Conservation (phyloP, 225 moss, liverwort and hornwort genomes). For the Ulota crispa region DNA sequence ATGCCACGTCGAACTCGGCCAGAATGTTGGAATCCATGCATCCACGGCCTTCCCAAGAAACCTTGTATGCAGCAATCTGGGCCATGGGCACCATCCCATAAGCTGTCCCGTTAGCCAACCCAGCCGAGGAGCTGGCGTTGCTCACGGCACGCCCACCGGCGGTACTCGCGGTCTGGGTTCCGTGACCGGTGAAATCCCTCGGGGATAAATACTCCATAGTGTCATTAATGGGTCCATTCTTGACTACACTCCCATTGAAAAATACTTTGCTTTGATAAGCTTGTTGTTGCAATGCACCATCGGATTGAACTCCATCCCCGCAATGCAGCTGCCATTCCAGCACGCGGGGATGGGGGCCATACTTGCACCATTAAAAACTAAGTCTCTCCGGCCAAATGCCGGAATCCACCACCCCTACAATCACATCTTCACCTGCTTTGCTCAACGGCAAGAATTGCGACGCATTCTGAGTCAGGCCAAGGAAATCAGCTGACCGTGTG, state of each 20-base stretch:
- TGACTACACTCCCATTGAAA: not conserved
- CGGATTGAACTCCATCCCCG: constrained; percentile 49
- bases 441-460: constrained; percentile 30
- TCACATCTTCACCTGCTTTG: constrained; percentile 58
- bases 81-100: constrained; percentile 45
- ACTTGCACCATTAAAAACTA: constrained; percentile 47
- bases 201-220: constrained; percentile 28
- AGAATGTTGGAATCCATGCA: constrained; percentile 35
- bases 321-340: constrained; percentile 61
- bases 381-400: constrained; percentile 74
- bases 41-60: constrained; percentile 27
- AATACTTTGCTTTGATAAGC: constrained; percentile 67
- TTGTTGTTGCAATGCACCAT: constrained; percentile 56
- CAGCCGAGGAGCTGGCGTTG: constrained; percentile 9
- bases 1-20: constrained; percentile 44
- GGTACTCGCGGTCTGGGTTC: constrained; percentile 48
- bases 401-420: constrained; percentile 65
- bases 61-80: constrained; percentile 55
- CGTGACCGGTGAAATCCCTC: constrained; percentile 46
- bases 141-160: constrained; percentile 11
- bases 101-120: constrained; percentile 33
- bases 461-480: constrained; percentile 37
- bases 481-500: constrained; percentile 61
- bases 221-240: constrained; percentile 8
- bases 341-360: constrained; percentile 44